A percentile compares a stretch with the other conserved stretches of the same genome.
phyloP scores from a whole-genome alignment of 2,329 filamentous ascomycete genomes.

The Fusarium chuoi region DNA sequence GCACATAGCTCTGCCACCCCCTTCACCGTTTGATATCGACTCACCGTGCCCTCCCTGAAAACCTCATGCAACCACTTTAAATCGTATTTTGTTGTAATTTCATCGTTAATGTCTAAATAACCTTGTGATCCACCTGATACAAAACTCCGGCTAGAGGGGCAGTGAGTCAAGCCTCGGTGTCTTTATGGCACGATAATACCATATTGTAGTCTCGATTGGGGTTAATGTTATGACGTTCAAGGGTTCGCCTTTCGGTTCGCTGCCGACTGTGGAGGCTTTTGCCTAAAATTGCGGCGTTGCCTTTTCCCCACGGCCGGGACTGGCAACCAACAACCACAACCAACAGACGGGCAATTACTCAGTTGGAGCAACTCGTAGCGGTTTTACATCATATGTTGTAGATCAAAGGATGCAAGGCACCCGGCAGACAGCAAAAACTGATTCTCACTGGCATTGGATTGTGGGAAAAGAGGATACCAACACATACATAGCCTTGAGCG shows the following conservation, averaged over 20 bases:
- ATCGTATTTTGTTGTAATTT: slow-evolving; percentile 2
- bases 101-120: not conserved
- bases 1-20: slow-evolving; percentile 20
- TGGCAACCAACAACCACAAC: slow-evolving; percentile 14
- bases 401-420: slow-evolving; percentile 35
- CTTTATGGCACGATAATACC: slow-evolving; percentile 6
- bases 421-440: not conserved
- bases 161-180: slow-evolving; percentile 20
- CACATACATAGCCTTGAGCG: not conserved
- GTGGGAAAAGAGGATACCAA: not conserved
- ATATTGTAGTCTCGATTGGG: not conserved
- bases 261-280: slow-evolving; percentile 37
- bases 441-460: not conserved
- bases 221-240: slow-evolving; percentile 10
- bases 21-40: slow-evolving; percentile 2
- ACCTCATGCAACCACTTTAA: slow-evolving; percentile 36
- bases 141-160: slow-evolving; percentile 10
- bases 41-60: slow-evolving; percentile 18
- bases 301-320: slow-evolving; percentile 14
- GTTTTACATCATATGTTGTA: slow-evolving; percentile 5
- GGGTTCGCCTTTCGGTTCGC: slow-evolving; percentile 13
- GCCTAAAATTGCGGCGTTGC: slow-evolving; percentile 36
- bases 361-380: not conserved
- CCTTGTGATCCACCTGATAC: not conserved
- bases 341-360: not conserved